Evolutionary conservation across 129 eudicot species (phyloP).

Genomic region (Arctium minus): DNA sequence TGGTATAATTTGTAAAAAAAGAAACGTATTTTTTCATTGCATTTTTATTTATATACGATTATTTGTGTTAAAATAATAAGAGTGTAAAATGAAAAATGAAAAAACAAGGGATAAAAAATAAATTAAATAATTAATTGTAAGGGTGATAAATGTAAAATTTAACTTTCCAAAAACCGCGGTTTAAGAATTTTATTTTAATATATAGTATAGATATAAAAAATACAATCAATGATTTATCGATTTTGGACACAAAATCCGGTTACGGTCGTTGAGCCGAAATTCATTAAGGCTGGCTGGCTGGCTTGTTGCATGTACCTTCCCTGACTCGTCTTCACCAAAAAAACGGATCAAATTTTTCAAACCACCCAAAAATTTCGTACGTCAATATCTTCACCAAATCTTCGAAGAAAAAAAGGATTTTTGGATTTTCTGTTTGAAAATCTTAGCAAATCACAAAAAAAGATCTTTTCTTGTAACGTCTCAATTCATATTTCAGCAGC

Average conservation of each 20-base stretch:
- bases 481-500: constrained; percentile 3
- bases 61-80: no score
- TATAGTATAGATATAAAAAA: no score
- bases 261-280: not conserved
- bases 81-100: no score
- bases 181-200: no score
- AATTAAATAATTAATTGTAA: no score
- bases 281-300: not conserved
- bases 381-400: not conserved
- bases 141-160: no score
- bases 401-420: constrained; percentile 1
- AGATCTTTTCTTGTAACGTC: not conserved
- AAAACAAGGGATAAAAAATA: no score
- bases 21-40: no score
- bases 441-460: constrained; percentile 8
- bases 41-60: no score
- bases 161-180: no score
- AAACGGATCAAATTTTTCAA: not conserved
- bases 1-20: no score
- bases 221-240: no score
- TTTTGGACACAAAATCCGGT: not conserved
- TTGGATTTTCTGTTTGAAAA: constrained; percentile 1
- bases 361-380: not conserved
- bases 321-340: not conserved
- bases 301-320: not conserved